Base-by-base conservation (phyloP, 1,284 basidiomycete genomes). In the Ustilago esculenta region DNA sequence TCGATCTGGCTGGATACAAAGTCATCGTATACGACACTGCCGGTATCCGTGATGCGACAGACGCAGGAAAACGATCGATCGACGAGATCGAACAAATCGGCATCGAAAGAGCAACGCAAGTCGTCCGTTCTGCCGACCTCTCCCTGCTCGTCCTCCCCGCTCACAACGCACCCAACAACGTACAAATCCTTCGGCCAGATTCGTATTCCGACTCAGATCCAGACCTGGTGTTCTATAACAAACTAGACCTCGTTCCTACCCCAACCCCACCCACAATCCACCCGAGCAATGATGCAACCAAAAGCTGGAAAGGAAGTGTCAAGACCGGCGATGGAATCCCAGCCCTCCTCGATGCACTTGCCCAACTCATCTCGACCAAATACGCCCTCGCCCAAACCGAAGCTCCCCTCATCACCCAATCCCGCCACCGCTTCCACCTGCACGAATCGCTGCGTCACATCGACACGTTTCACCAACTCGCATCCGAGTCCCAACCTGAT, bases 31-130 rank as follows among this genome's bases (percentile, higher is more conserved):
- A 88, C 3, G 92, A 95, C 76, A 94, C 92, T 0, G 92, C 92
- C 3, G 92, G 92, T 0, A 82, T 94, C 14, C 86, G 92, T n/a
- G 37, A 37, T 20, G n/a, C n/a, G n/a, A n/a, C n/a, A n/a, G n/a
- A n/a, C n/a, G n/a, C 82, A 84, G 17, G 17, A 14, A 24, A 23
- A 23, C 1, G 21, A 27, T 18, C 6, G 18, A 15, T 39, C 21
- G 90, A 94, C 75, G 74, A 87, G 3, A 89, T 95, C 1, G 92
- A 95, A 81, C 84, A 79, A n/a, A 92, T 94, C 46, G 92, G 92
- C 0, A 87, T 94, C 11, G 85, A 89, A 64, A 85, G 90, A 23
- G 92, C 92, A 0, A 83, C 83, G 49, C 83, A 86, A 42, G 86
- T 87, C 89, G 86, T 92, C 2, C 81, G 85, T 49, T 80, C 82